Base-by-base conservation (phyloP, 805 yeast species). In the Zygotorulaspora danielsina region DNA sequence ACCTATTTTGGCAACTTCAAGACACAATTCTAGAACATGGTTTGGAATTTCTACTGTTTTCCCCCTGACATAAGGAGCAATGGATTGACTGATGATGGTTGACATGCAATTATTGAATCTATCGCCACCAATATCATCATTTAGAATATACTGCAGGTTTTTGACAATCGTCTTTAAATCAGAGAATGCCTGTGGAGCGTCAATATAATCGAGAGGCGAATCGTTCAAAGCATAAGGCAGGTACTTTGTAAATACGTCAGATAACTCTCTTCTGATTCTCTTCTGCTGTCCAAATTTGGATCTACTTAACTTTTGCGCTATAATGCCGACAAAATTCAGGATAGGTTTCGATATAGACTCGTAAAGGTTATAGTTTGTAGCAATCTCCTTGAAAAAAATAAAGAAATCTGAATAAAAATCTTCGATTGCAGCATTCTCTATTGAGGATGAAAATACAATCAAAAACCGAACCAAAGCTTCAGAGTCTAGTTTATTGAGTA, bases 391-490 rank as follows among this genome's bases (percentile, higher is more conserved):
- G 48, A 85, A 66, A 48, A 84, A 88, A 2, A 59, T 57, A 18
- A 76, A 64, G 22, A 81, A 65, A 16, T 72, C 74, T 7, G 60
- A 59, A 80, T 88, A 90, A 13, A 88, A 72, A 42, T 90, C 97
- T 43, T 83, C 88, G 34, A 87, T 66, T 0, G 85, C 78, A 50
- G 87, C 95, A 45, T 72, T 73, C 47, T 84, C 95, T 27, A 89
- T 64, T 0, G 88, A 72, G 4, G 64, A 64, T 16, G 81, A 64
- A 57, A 90, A 93, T 0, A 64, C 66, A 6, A 78, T 69, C 42
- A 88, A 59, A 54, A 84, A 84, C 1, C 53, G 50, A 2, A 78
- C 65, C 9, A 82, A 51, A 6, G 65, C 68, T 25, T 54, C 59
- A 6, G 71, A 78, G 5, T 69, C 53, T 2, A 82, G 56, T 7